phyloP scores from a whole-genome alignment of 148 eudicot species.

The Nepenthes mirabilis region DNA sequence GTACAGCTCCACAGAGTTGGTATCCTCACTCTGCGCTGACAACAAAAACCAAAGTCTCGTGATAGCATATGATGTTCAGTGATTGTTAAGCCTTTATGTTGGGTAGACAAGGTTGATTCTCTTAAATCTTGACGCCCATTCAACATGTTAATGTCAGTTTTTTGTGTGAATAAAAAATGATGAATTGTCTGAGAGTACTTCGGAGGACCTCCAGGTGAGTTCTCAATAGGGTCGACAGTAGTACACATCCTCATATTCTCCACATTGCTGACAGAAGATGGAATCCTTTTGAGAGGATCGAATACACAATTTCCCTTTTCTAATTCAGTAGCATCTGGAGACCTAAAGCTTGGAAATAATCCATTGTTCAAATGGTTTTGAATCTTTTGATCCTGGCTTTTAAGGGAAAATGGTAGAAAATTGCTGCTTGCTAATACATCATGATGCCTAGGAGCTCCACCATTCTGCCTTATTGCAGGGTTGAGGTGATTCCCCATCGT shows the following conservation, averaged over 20 bases:
- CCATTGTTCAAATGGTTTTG: slow-evolving; percentile 7
- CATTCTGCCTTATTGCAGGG: slow-evolving; percentile 14
- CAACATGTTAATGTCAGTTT: slow-evolving; percentile 27
- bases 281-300: slow-evolving; percentile 13
- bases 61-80: slow-evolving; percentile 16
- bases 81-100: slow-evolving; percentile 16
- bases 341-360: slow-evolving; percentile 12
- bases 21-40: slow-evolving; percentile 36
- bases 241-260: slow-evolving; percentile 38
- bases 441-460: slow-evolving; percentile 9
- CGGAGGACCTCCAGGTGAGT: slow-evolving; percentile 30
- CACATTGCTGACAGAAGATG: slow-evolving; percentile 18
- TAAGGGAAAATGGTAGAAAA: slow-evolving; percentile 14
- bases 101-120: slow-evolving; percentile 8
- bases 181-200: slow-evolving; percentile 41
- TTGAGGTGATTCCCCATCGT: slow-evolving; percentile 14
- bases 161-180: slow-evolving; percentile 34
- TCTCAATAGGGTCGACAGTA: slow-evolving; percentile 24
- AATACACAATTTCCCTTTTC: slow-evolving; percentile 9
- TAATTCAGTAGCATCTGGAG: slow-evolving; percentile 9
- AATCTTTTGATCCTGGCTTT: slow-evolving; percentile 16
- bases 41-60: slow-evolving; percentile 11
- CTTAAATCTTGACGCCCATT: slow-evolving; percentile 13
- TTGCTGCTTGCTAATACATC: slow-evolving; percentile 16
- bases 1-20: slow-evolving; percentile 41